Evolutionary conservation across 2,329 filamentous ascomycete genomes (phyloP), one percentile per base, ranked within the genome.

Genomic region (Graphiopsis chlorocephala): DNA sequence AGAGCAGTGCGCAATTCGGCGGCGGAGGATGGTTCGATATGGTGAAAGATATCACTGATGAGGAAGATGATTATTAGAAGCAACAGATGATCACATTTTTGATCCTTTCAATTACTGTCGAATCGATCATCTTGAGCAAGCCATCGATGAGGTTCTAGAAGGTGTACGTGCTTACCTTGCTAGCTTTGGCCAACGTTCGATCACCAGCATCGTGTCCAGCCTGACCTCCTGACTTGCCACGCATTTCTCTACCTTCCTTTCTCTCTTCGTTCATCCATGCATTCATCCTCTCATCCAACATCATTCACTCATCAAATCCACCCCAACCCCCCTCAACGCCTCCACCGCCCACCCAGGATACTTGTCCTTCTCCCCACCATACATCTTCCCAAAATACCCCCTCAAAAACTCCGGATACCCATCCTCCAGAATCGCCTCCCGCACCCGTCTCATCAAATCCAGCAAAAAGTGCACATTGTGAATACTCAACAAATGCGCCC

Each of bases 401-500:
- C 81, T 87, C 67, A 97, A 75, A 72, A 95, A 96, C 1, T 82
- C 84, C 1, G 95, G 93, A 76, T 90, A 98, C 60, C 82, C 79
- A 74, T 71, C 69, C 53, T 72, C 69, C 33, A 73, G 23, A 29
- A 75, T 72, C 17, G 95, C 88, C 67, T 91, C 83, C 66, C 94
- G 85, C 14, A 88, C 85, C 66, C 85, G 81, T 23, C 84, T 82
- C 93, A 98, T 97, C 71, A 99, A 80, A 66, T 90, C 85, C 62
- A 99, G 83, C 75, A 97, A 87, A 74, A 97, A 97, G 80, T 93
- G 92, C 28, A 99, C 92, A 74, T 99, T 99, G 78, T 99, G 95
- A 74, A 98, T 92, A 0, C 92, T 97, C 63, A 99, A 81, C 75
- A 90, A 73, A 80, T 90, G 88, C 17, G 96, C 95, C 8, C 94